Evolutionary conservation across 2,329 filamentous ascomycete species (phyloP), one percentile per base, ranked within the genome.

Genomic region (Zymoseptoria pseudotritici): DNA sequence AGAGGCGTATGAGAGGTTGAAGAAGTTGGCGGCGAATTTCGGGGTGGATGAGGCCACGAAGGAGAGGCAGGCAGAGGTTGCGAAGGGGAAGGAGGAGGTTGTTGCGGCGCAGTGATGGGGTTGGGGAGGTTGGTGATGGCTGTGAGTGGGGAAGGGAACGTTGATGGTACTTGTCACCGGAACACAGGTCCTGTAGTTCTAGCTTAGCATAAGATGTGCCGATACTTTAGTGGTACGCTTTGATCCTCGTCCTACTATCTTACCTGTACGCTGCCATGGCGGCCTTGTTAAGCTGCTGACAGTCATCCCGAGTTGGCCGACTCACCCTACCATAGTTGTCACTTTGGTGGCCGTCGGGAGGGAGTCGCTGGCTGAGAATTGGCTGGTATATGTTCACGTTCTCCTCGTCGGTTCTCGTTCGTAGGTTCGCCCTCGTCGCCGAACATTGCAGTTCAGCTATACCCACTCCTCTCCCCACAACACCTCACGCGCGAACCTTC

Each of bases 401-500:
- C 22, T 3, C 22, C 22, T 24, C 22, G 22, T 24, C 22, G 22
- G 22, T 24, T 24, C 22, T 24, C 22, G 22, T 24, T 4, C 22
- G 6, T 24, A 24, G 22, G 22, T 24, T 24, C 22, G 22, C 4
- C 22, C 22, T 24, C 22, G 22, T 24, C 22, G 22, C 22, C 22
- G 22, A 24, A 24, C 22, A 24, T 24, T 24, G 22, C 22, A 24
- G 22, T 24, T 24, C 22, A 24, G 22, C 22, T 24, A 4, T 5
- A 24, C 22, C 22, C 36, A 13, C 17, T 17, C 36, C 36, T 42
- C 17, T 17, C 36, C 11, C 11, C 36, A 46, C 36, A 46, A n/a
- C 13, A 17, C 36, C 17, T 46, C 13, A 46, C 13, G 36, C 36
- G 13, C 36, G 36, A 46, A 46, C 17, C 58, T 69, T 79, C 77